These are phyloP conservation scores for Xylariaceae sp. DNA, from an alignment of 2,329 filamentous ascomycete species.

Conservation along the genomic window DNA sequence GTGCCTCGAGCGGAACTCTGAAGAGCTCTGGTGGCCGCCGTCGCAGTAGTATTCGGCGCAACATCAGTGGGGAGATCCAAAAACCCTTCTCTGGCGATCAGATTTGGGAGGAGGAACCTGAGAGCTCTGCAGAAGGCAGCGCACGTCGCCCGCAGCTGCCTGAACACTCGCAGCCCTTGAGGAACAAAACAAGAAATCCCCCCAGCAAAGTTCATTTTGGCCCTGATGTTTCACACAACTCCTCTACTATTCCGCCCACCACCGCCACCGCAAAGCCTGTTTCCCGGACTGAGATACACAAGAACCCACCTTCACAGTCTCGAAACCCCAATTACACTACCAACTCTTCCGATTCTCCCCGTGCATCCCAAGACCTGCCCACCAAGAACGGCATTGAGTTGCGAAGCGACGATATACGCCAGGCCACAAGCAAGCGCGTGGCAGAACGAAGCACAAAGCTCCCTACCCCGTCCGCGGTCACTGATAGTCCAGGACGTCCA, in stretches of 20 bases:
- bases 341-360: constrained; percentile 49
- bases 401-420: constrained; percentile 80
- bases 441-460: constrained; percentile 84
- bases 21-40: constrained; percentile 45
- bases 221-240: constrained; percentile 40
- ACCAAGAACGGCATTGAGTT: constrained; percentile 80
- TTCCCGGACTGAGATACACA: constrained; percentile 70
- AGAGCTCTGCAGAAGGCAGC: constrained; percentile 29
- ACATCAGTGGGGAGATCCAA: constrained; percentile 66
- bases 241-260: constrained; percentile 34
- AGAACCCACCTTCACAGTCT: constrained; percentile 79
- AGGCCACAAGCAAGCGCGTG: constrained; percentile 84
- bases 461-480: constrained; percentile 86
- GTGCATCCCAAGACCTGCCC: constrained; percentile 43
- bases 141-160: constrained; percentile 22
- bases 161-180: constrained; percentile 45
- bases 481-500: constrained; percentile 82
- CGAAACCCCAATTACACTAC: constrained; percentile 76
- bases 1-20: constrained; percentile 36
- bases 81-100: constrained; percentile 71
- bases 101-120: constrained; percentile 85
- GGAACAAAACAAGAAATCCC: constrained; percentile 62
- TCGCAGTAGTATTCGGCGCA: constrained; percentile 66
- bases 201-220: constrained; percentile 60
- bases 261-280: constrained; percentile 41